Evolutionary conservation across 768 basidiomycete genomes (phyloP).

Genomic region (Gloeostereum incarnatum): DNA sequence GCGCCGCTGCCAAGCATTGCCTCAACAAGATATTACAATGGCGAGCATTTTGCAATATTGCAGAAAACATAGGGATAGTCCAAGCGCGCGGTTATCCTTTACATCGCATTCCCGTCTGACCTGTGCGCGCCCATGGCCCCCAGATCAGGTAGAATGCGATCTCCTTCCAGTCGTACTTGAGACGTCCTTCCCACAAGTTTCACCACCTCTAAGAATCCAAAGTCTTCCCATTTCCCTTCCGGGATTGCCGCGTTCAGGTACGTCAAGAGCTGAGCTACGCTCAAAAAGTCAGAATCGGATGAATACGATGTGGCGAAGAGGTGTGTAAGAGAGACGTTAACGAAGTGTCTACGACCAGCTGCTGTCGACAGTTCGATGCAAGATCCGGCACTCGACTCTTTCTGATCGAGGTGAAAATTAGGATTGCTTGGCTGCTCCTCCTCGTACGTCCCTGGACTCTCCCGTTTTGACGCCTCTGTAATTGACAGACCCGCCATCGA

Average conservation of each 20-base stretch:
- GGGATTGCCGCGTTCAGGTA: conserved; percentile 75
- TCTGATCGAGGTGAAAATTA: not conserved
- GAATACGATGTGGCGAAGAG: conserved; percentile 60
- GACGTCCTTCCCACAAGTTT: conserved; percentile 39
- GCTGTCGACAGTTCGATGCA: conserved; percentile 1
- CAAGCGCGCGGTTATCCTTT: too few species aligned
- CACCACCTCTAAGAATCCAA: conserved; percentile 66
- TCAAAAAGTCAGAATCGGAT: conserved; percentile 52
- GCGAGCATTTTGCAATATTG: too few species aligned
- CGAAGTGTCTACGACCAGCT: conserved; percentile 41
- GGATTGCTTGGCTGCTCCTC: not conserved
- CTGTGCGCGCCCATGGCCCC: too few species aligned
- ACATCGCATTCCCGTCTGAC: too few species aligned
- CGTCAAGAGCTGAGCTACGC: conserved; percentile 57
- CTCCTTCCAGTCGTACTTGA: too few species aligned
- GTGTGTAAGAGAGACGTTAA: conserved; percentile 49
- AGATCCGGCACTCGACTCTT: conserved; percentile 2
- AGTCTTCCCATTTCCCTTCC: conserved; percentile 73
- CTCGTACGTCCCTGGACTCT: not conserved
- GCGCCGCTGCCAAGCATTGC: too few species aligned
- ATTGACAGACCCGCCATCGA: conserved; percentile 1
- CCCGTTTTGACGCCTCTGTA: conserved; percentile 1
- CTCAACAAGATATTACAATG: too few species aligned
- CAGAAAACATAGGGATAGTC: too few species aligned
- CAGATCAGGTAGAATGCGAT: too few species aligned